Conservation (phyloP, 306 rosid species). For the Casuarina equisetifolia region DNA sequence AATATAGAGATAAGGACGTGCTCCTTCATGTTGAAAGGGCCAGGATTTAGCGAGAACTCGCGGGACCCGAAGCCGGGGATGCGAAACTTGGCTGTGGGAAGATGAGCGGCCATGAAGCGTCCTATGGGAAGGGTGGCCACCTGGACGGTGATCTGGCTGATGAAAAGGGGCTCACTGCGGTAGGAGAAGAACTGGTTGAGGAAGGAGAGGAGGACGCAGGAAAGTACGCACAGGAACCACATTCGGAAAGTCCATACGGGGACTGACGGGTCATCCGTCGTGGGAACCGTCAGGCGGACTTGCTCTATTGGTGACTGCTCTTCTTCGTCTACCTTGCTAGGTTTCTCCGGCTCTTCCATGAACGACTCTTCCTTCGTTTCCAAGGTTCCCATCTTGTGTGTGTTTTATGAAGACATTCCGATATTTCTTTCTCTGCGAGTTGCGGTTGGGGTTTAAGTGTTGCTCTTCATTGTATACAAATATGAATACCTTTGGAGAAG, state of each 20-base stretch:
- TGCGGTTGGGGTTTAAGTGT: no score
- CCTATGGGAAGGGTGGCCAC: slow-evolving; percentile 69
- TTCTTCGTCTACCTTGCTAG: slow-evolving; percentile 30
- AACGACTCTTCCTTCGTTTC: not conserved
- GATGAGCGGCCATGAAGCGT: slow-evolving; percentile 56
- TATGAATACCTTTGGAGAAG: no score
- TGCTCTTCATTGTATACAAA: no score
- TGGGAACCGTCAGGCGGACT: slow-evolving; percentile 66
- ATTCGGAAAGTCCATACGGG: slow-evolving; percentile 90
- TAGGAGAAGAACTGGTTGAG: slow-evolving; percentile 81
- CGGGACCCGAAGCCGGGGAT: slow-evolving; percentile 47
- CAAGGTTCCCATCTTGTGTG: not conserved
- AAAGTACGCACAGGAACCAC: slow-evolving; percentile 71
- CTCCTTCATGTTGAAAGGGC: slow-evolving; percentile 83
- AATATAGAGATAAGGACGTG: slow-evolving; percentile 76
- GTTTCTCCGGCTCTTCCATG: not conserved
- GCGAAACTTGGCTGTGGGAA: slow-evolving; percentile 42
- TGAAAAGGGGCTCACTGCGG: slow-evolving; percentile 64
- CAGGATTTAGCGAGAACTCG: slow-evolving; percentile 48
- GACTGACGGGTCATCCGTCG: slow-evolving; percentile 54
- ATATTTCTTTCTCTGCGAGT: no score
- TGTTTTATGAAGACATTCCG: no score
- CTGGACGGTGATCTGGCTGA: slow-evolving; percentile 64
- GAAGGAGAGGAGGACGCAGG: slow-evolving; percentile 60
- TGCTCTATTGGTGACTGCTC: slow-evolving; percentile 65